phyloP scores from a whole-genome alignment of 179 eudicot species.

The Spergularia azorica region DNA sequence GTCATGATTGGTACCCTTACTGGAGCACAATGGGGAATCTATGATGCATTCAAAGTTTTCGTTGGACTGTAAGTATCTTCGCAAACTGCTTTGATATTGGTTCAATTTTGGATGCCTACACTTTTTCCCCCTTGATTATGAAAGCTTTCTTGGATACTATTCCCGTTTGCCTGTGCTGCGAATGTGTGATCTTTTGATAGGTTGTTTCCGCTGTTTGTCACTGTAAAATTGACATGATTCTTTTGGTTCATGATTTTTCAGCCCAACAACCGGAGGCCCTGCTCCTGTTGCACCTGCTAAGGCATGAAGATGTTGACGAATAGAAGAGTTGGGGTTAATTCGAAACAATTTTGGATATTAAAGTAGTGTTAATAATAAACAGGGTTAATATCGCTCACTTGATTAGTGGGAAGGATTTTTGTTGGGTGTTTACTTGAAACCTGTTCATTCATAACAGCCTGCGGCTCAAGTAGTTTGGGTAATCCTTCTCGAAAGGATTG shows the following conservation, averaged over 20 bases:
- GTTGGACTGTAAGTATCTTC: conserved; percentile 77
- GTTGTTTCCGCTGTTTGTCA: neutral
- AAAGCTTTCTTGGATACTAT: neutral
- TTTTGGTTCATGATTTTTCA: conserved; percentile 9
- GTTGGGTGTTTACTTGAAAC: conserved; percentile 5
- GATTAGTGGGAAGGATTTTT: conserved; percentile 13
- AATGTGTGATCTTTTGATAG: neutral
- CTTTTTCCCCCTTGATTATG: neutral
- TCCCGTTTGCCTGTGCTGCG: neutral
- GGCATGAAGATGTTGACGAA: conserved; percentile 22
- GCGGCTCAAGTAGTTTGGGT: neutral
- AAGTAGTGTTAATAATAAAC: conserved; percentile 17
- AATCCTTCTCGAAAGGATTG: neutral
- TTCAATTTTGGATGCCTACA: neutral
- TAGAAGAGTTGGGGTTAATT: conserved; percentile 10
- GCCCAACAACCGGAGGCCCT: conserved; percentile 36
- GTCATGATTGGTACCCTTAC: conserved; percentile 93
- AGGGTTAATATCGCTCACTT: conserved; percentile 6
- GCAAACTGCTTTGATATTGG: neutral
- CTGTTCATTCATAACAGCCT: conserved; percentile 10
- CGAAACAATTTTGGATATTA: conserved; percentile 20
- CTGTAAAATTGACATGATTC: neutral
- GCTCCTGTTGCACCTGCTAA: conserved; percentile 14
- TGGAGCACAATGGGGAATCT: conserved; percentile 86
- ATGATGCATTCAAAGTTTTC: conserved; percentile 83